Percentiles rank a stretch among this genome's conserved stretches.
phyloP scores from a whole-genome alignment of 2,329 filamentous ascomycete genomes.

The Amphichorda felina region DNA sequence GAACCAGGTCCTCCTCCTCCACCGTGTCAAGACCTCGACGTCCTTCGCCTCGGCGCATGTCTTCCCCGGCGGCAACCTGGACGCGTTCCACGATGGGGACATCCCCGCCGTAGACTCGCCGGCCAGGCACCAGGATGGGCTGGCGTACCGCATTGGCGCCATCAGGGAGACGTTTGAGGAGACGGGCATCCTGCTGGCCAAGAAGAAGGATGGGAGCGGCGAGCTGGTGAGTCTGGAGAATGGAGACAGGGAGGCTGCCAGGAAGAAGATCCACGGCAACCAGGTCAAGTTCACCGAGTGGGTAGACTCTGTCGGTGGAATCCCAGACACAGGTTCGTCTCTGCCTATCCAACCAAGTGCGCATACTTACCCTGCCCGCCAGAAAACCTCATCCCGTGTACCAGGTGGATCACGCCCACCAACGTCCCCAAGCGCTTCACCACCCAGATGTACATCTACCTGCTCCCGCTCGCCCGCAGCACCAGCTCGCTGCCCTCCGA shows the following conservation, averaged over 20 bases:
- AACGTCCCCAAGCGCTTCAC: conserved; percentile 68
- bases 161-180: conserved; percentile 93
- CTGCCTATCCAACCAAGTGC: background rate
- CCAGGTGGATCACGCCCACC: conserved; percentile 79
- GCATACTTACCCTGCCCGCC: background rate
- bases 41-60: conserved; percentile 90
- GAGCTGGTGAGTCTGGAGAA: conserved; percentile 49
- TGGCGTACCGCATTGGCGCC: conserved; percentile 68
- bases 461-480: conserved; percentile 49
- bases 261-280: conserved; percentile 57
- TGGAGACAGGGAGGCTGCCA: conserved; percentile 49
- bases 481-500: conserved; percentile 26
- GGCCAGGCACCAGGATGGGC: conserved; percentile 56
- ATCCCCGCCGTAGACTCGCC: conserved; percentile 32
- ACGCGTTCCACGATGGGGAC: conserved; percentile 61
- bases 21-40: conserved; percentile 69
- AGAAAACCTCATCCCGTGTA: conserved; percentile 69
- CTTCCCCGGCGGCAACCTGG: conserved; percentile 84
- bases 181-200: conserved; percentile 74
- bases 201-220: conserved; percentile 32
- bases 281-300: conserved; percentile 57
- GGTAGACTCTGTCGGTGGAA: conserved; percentile 40
- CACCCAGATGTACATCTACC: conserved; percentile 95
- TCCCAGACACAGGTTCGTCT: conserved; percentile 50
- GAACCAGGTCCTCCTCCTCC: conserved; percentile 81